A percentile compares a stretch with the other conserved stretches of the same genome.
Evolutionary conservation across 495 filamentous ascomycete species (phyloP).

Genomic region (Collariella sp.): DNA sequence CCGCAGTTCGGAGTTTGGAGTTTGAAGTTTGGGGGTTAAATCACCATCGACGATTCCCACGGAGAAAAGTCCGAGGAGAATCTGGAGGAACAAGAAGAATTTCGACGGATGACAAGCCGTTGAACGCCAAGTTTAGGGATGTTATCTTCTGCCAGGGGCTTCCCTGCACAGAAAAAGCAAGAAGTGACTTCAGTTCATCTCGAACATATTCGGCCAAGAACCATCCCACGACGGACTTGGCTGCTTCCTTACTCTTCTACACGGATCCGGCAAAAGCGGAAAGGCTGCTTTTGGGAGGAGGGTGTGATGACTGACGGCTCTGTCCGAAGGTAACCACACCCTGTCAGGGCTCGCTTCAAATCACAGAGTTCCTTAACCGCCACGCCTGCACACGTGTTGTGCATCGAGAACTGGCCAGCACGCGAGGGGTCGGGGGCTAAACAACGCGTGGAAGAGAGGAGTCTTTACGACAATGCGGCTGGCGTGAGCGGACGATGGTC

Average conservation of each 20-base stretch:
- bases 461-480: too few species aligned
- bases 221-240: background rate
- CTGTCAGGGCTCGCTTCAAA: background rate
- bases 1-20: too few species aligned
- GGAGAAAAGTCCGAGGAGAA: background rate
- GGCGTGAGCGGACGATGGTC: background rate
- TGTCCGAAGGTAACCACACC: background rate
- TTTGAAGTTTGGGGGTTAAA: too few species aligned
- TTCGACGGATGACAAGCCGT: background rate
- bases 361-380: too few species aligned
- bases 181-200: background rate
- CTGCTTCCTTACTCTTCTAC: too few species aligned
- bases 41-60: too few species aligned
- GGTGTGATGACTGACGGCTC: background rate
- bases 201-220: background rate
- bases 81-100: background rate
- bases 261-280: background rate
- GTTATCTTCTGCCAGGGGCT: background rate
- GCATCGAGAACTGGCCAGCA: too few species aligned
- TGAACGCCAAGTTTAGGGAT: background rate
- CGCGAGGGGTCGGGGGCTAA: background rate
- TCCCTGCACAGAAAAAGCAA: background rate
- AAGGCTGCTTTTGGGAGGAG: background rate
- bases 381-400: too few species aligned
- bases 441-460: too few species aligned